phyloP scores from a whole-genome alignment of 352 stramenopile species.

The Phytophthora aleatoria region DNA sequence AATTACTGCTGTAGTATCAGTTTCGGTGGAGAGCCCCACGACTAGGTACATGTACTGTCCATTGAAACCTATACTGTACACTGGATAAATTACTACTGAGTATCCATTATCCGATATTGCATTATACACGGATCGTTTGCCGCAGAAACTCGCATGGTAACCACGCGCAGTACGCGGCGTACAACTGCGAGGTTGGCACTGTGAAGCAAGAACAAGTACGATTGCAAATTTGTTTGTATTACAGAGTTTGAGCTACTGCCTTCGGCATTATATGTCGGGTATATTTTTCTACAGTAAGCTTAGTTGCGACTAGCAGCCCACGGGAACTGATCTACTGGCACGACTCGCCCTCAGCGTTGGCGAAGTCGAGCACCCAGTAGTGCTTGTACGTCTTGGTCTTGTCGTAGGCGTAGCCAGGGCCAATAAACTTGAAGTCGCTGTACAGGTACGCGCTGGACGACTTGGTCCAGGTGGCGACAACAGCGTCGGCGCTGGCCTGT shows the following conservation, averaged over 20 bases:
- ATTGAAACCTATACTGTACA: too few relatives aligned
- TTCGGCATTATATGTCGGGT: neutral
- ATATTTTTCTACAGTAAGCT: neutral
- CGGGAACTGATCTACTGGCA: neutral
- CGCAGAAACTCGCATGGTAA: too few relatives aligned
- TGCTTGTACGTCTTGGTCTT: conserved; percentile 35
- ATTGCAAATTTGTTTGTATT: conserved; percentile 4
- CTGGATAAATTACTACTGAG: too few relatives aligned
- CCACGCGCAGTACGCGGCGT: too few relatives aligned
- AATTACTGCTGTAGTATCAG: too few relatives aligned
- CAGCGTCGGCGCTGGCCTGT: conserved; percentile 18
- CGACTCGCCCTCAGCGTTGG: conserved; percentile 18
- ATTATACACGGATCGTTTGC: too few relatives aligned
- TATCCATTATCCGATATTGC: too few relatives aligned
- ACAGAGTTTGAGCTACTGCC: neutral
- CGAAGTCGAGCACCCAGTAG: conserved; percentile 45
- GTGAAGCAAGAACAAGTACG: neutral
- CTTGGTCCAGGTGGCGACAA: conserved; percentile 50
- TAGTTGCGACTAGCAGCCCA: neutral
- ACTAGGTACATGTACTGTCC: too few relatives aligned
- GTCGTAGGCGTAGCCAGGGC: conserved; percentile 35
- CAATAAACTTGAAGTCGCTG: conserved; percentile 8
- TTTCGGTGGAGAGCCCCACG: too few relatives aligned
- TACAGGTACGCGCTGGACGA: conserved; percentile 37
- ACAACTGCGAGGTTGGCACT: too few relatives aligned